phyloP scores from a whole-genome alignment of 164 flowering plant genomes.

The Vitis rupestris region DNA sequence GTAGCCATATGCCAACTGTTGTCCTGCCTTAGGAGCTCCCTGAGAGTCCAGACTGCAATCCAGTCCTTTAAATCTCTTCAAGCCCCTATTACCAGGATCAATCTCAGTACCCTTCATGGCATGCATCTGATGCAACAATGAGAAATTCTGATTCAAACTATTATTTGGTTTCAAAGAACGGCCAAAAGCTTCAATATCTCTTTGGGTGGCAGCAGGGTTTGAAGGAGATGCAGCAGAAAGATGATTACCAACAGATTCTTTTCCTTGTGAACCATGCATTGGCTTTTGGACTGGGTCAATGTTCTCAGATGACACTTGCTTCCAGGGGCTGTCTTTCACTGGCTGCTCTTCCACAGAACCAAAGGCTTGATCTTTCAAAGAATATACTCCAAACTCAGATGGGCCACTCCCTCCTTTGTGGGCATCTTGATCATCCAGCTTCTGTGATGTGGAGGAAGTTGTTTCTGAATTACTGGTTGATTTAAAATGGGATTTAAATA shows the following conservation, averaged over 20 bases:
- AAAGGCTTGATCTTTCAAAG: conserved; percentile 27
- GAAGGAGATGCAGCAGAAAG: conserved; percentile 21
- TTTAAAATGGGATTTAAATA: conserved; percentile 27
- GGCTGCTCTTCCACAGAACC: conserved; percentile 31
- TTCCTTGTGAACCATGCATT: conserved; percentile 14
- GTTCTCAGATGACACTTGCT: conserved; percentile 19
- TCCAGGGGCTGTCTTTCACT: conserved; percentile 31
- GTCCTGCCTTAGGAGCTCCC: conserved; percentile 22
- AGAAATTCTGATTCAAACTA: conserved; percentile 36
- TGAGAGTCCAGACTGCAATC: conserved; percentile 38
- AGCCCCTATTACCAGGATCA: conserved; percentile 46
- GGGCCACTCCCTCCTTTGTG: conserved; percentile 26
- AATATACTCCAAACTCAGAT: conserved; percentile 29
- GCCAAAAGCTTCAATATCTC: conserved; percentile 63
- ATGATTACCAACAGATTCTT: conserved; percentile 13
- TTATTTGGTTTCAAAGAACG: conserved; percentile 47
- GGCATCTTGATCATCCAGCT: conserved; percentile 34
- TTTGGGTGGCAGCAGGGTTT: conserved; percentile 25
- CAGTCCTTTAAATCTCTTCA: conserved; percentile 50
- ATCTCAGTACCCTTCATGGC: conserved; percentile 46
- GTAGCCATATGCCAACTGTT: conserved; percentile 31
- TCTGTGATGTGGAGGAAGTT: conserved; percentile 22
- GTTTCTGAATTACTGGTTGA: conserved; percentile 31
- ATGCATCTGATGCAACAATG: conserved; percentile 67
- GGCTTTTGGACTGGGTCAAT: conserved; percentile 9